phyloP scores from a whole-genome alignment of 2,329 filamentous ascomycete genomes.

The Claviceps paspali region DNA sequence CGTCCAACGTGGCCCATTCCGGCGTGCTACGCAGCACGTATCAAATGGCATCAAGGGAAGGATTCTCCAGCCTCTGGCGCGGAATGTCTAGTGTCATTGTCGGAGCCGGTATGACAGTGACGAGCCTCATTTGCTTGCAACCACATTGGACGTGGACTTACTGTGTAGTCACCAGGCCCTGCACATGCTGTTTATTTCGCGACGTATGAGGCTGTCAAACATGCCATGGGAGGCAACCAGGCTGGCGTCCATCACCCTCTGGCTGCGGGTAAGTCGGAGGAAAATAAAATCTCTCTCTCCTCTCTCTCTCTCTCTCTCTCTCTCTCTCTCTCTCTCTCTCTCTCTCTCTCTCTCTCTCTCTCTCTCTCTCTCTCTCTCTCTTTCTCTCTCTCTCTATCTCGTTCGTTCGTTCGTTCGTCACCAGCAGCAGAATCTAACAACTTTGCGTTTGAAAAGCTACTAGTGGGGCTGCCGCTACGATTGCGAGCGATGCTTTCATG shows the following conservation, averaged over 20 bases:
- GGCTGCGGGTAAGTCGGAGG: constrained; percentile 56
- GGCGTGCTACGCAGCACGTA: constrained; percentile 86
- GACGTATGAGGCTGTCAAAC: constrained; percentile 94
- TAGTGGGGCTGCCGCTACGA: constrained; percentile 87
- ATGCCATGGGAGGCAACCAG: constrained; percentile 84
- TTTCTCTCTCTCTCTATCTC: too few species aligned
- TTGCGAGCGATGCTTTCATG: constrained; percentile 96
- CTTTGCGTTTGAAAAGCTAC: constrained; percentile 44
- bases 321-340: too few species aligned
- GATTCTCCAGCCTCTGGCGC: constrained; percentile 83
- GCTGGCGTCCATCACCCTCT: constrained; percentile 79
- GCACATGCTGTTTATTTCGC: constrained; percentile 97
- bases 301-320: too few species aligned
- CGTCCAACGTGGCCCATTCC: constrained; percentile 65
- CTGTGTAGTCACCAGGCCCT: constrained; percentile 49
- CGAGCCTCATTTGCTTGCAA: constrained; percentile 5
- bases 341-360: too few species aligned
- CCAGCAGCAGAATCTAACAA: constrained; percentile 1
- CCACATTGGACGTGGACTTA: background rate
- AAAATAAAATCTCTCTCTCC: too few species aligned
- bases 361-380: too few species aligned
- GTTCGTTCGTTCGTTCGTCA: too few species aligned
- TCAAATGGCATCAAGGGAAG: constrained; percentile 81
- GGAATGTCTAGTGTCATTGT: constrained; percentile 93
- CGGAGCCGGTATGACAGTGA: constrained; percentile 58